A percentile compares a stretch with the other conserved stretches of the same genome.
Evolutionary conservation across 106 monocot genomes (phyloP).

Genomic region (Phalaenopsis aphrodite): DNA sequence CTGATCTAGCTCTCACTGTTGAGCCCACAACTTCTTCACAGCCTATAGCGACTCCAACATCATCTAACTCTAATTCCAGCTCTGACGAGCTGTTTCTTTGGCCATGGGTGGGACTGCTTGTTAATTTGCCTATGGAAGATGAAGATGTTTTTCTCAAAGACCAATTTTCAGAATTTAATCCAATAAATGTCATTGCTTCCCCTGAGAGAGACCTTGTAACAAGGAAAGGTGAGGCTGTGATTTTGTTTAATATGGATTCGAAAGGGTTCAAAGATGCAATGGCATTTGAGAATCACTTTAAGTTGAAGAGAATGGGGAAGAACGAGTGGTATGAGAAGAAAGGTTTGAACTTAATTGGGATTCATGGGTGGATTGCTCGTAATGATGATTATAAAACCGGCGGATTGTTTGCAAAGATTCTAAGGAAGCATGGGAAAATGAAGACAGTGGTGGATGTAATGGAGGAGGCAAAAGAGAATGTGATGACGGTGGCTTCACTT

Average conservation of each 20-base stretch:
- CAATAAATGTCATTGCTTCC: conserved; percentile 34
- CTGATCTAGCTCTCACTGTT: conserved; percentile 15
- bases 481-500: conserved; percentile 34
- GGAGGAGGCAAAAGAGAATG: conserved; percentile 24
- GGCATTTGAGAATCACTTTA: conserved; percentile 72
- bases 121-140: conserved; percentile 41
- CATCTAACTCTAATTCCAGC: background rate
- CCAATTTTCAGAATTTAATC: conserved; percentile 53
- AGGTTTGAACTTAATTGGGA: conserved; percentile 1
- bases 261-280: conserved; percentile 76
- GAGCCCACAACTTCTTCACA: conserved; percentile 7
- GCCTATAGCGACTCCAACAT: background rate
- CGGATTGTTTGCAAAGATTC: conserved; percentile 34
- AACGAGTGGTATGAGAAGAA: conserved; percentile 54
- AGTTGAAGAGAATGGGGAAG: conserved; percentile 32
- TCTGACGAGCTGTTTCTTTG: conserved; percentile 48
- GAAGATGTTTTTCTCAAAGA: conserved; percentile 40
- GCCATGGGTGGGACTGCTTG: conserved; percentile 82
- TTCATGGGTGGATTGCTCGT: conserved; percentile 68
- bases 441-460: conserved; percentile 45
- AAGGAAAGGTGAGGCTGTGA: conserved; percentile 38
- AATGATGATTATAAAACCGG: conserved; percentile 37
- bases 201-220: conserved; percentile 31
- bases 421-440: conserved; percentile 53
- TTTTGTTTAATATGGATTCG: conserved; percentile 60